These are phyloP conservation scores for Cokeromyces recurvatus DNA, from an alignment of 371 early-diverging fungal genomes.

Conservation along the genomic window DNA sequence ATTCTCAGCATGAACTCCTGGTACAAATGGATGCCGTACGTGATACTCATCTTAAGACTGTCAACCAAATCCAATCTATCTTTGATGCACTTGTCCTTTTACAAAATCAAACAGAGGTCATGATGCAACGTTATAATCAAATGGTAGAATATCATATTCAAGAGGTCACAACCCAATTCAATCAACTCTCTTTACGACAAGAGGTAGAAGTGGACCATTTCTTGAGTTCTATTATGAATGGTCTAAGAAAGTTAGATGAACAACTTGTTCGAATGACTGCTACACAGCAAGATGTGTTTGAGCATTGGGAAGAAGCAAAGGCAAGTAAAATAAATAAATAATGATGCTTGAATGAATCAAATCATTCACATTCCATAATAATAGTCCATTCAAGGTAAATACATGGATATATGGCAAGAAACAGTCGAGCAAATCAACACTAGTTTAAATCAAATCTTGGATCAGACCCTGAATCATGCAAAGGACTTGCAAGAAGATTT, in stretches of 20 bases:
- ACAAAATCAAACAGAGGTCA: slow-evolving; percentile 3
- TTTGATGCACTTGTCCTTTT: not conserved
- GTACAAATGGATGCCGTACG: slow-evolving; percentile 5
- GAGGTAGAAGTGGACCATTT: not conserved
- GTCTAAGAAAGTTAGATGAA: not conserved
- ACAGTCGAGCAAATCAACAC: not conserved
- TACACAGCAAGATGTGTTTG: not conserved
- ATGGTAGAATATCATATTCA: not conserved
- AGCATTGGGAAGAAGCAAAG: not conserved
- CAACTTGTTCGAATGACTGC: not conserved
- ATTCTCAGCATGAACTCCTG: slow-evolving; percentile 2
- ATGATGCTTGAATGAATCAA: no score
- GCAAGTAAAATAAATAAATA: not conserved
- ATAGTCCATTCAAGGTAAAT: not conserved
- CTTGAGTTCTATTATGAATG: not conserved
- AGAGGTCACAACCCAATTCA: not conserved
- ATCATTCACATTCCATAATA: not conserved
- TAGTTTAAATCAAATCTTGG: not conserved
- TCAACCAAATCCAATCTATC: slow-evolving; percentile 2
- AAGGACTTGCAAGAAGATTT: not conserved
- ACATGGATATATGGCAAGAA: not conserved
- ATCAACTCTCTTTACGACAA: not conserved
- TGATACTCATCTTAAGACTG: not conserved
- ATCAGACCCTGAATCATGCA: not conserved
- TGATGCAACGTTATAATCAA: not conserved